These are phyloP conservation scores for Irpex sp. DNA, from an alignment of 1,284 basidiomycete genomes.

Conservation along the genomic window DNA sequence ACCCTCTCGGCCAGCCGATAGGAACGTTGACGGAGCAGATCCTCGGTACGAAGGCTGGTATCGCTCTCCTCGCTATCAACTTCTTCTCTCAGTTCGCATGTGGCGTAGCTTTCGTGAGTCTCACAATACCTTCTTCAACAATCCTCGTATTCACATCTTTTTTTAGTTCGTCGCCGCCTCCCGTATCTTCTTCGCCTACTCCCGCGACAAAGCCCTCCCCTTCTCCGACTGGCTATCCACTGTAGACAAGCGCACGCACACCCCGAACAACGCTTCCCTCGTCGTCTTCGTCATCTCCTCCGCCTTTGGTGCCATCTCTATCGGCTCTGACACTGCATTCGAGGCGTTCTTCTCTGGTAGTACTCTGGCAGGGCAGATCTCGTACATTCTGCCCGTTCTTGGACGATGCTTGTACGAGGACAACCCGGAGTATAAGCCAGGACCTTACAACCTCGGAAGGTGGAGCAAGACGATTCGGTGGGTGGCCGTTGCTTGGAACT, in stretches of 20 bases:
- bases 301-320: constrained; percentile 14
- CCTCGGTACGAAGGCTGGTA: constrained; percentile 13
- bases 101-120: constrained; percentile 16
- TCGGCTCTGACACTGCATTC: constrained; percentile 17
- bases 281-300: constrained; percentile 15
- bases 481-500: constrained; percentile 15
- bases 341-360: constrained; percentile 18
- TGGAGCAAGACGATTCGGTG: constrained; percentile 11
- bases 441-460: constrained; percentile 16
- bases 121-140: not conserved
- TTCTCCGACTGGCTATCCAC: constrained; percentile 15
- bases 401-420: constrained; percentile 16
- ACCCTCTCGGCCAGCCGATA: constrained; percentile 18
- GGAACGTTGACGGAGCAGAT: constrained; percentile 15
- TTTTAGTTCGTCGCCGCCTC: constrained; percentile 13
- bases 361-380: constrained; percentile 16
- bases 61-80: constrained; percentile 17
- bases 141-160: no score
- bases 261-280: constrained; percentile 17
- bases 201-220: constrained; percentile 17
- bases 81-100: constrained; percentile 15
- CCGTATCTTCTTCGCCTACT: constrained; percentile 18
- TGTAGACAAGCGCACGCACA: constrained; percentile 15
- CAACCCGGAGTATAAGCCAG: constrained; percentile 14
- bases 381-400: constrained; percentile 17